These are phyloP conservation scores for Cephalotrichum gorgonifer DNA, from an alignment of 2,329 filamentous ascomycete species.

Conservation along the genomic window DNA sequence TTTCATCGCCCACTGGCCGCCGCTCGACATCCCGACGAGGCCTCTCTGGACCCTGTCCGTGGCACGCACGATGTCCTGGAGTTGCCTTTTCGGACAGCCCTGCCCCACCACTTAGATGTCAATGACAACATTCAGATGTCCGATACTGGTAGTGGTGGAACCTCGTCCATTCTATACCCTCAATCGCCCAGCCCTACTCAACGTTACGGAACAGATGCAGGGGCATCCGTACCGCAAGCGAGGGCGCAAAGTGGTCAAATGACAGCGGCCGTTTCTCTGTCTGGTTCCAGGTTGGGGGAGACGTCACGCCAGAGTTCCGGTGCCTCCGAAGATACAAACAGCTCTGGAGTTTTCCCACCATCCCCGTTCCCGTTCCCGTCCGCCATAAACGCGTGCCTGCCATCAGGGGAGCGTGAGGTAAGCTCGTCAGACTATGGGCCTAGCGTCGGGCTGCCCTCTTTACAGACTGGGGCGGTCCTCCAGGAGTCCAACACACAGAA, in stretches of 20 bases:
- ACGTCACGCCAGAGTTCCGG: background rate
- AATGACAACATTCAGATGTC: background rate
- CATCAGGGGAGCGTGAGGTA: background rate
- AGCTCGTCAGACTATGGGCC: background rate
- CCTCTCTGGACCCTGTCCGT: background rate
- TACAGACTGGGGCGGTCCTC: background rate
- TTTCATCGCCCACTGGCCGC: background rate
- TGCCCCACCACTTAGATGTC: background rate
- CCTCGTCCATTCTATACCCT: background rate
- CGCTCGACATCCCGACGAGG: background rate
- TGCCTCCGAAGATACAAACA: background rate
- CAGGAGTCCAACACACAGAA: background rate
- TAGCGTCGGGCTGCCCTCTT: background rate
- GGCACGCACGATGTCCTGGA: background rate
- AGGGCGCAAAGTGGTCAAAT: background rate
- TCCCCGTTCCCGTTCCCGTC: too few species aligned
- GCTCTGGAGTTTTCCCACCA: background rate
- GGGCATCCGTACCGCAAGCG: background rate
- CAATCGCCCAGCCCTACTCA: background rate
- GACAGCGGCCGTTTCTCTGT: background rate
- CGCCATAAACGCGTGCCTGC: background rate
- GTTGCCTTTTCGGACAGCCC: background rate
- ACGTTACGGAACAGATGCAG: background rate
- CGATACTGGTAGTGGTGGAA: background rate
- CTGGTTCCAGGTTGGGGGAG: background rate